Percentiles rank a stretch among this genome's conserved stretches.
These are phyloP conservation scores for Linnemannia hyalina DNA, from an alignment of 192 early-diverging fungal genomes.

Conservation along the genomic window DNA sequence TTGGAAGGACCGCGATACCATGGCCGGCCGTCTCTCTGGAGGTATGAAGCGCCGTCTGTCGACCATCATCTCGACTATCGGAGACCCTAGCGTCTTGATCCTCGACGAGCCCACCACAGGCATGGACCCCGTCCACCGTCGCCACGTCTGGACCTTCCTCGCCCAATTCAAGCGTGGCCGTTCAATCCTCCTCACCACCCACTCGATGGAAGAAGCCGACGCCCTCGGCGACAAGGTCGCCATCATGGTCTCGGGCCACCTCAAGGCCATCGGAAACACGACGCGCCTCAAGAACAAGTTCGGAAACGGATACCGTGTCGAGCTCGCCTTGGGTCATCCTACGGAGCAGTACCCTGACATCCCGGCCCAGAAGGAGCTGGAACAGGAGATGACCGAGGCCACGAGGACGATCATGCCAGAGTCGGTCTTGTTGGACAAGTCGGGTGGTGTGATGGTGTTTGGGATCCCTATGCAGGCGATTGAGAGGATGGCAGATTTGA, in stretches of 20 bases:
- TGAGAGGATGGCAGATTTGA: slow-evolving; percentile 62
- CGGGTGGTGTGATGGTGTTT: slow-evolving; percentile 74
- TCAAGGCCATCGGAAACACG: slow-evolving; percentile 73
- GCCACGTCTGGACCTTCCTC: slow-evolving; percentile 84
- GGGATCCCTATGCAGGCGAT: slow-evolving; percentile 67
- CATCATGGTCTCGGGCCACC: slow-evolving; percentile 73
- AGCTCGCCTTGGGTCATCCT: slow-evolving; percentile 64
- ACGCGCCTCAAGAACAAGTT: slow-evolving; percentile 79
- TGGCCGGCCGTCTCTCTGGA: slow-evolving; percentile 76
- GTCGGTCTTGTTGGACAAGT: slow-evolving; percentile 75
- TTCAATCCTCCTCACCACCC: slow-evolving; percentile 80
- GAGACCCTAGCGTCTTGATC: slow-evolving; percentile 70
- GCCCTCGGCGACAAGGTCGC: slow-evolving; percentile 70
- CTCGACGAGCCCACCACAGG: slow-evolving; percentile 75
- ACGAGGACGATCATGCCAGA: slow-evolving; percentile 51
- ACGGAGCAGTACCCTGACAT: slow-evolving; percentile 35
- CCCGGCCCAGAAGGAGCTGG: slow-evolving; percentile 57
- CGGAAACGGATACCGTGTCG: slow-evolving; percentile 79
- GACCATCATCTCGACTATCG: slow-evolving; percentile 81
- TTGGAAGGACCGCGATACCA: slow-evolving; percentile 72
- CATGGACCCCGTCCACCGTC: slow-evolving; percentile 86
- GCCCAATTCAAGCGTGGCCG: slow-evolving; percentile 81
- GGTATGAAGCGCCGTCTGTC: slow-evolving; percentile 83
- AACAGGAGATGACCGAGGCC: slow-evolving; percentile 49
- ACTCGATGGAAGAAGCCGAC: slow-evolving; percentile 83